Evolutionary conservation across 306 rosid genomes (phyloP), one percentile per base, ranked within the genome.

Genomic region (Neltuma alba): DNA sequence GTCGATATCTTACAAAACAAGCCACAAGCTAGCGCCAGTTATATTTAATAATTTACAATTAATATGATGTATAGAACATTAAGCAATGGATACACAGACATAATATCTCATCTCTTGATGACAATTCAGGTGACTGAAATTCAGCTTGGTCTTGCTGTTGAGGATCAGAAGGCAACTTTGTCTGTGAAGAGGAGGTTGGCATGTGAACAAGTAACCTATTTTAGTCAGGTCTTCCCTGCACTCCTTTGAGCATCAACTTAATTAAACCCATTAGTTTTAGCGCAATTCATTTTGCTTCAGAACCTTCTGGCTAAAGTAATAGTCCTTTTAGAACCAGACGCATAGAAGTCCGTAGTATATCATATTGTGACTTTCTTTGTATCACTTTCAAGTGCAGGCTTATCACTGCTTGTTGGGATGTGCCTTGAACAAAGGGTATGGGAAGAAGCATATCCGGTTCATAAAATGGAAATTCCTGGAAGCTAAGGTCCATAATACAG

Each of bases 91-190:
- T 69, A 16, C 72, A 47, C 68, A 62, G 0, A 16, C 7, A 71
- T 40, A 48, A 74, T 64, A 47, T 2, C 58, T 81, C 30, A 74
- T 34, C n/a, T 45, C 34, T 58, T 81, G 74, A 52, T 78, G 64
- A 48, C 13, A 42, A 42, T 84, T 74, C 85, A 92, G 97, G 99
- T 97, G 79, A 94, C 97, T 65, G 99, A 92, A 83, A 92, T 94
- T 72, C 97, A 92, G 88, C 97, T 94, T 76, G 97, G 99, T 78
- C 89, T 94, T 69, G 99, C 99, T 36, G 97, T 90, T 81, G 99
- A 94, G 47, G 81, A 89, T 83, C 97, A 88, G 76, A 92, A 92
- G 72, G 97, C 97, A 40, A 89, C 89, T 77, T 76, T 83, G 54
- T 86, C 97, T 71, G 99, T 94, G 45, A 94, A 91, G 81, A 94